These are phyloP conservation scores for Hanseniaspora hatyaiensis DNA, from an alignment of 805 yeast genomes.

Conservation along the genomic window DNA sequence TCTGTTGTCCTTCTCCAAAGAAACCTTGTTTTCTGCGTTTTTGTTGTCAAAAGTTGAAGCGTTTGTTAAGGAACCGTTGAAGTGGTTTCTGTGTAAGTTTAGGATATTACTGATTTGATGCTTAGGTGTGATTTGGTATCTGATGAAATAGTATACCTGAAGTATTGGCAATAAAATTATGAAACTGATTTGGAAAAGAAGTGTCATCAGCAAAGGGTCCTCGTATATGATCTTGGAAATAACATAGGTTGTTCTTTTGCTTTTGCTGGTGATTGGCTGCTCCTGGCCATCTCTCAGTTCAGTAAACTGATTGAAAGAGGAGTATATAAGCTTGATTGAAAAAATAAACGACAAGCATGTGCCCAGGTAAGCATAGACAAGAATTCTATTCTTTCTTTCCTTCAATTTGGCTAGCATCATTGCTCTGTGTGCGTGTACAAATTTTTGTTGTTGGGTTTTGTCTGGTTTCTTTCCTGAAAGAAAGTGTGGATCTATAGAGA, in stretches of 20 bases:
- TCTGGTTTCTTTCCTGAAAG: neutral
- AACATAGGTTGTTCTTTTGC: neutral
- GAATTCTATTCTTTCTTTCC: slow-evolving; percentile 1
- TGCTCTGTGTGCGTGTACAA: no score
- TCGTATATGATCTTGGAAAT: slow-evolving; percentile 10
- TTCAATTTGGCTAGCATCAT: neutral
- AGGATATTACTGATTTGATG: slow-evolving; percentile 6
- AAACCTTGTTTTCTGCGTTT: neutral
- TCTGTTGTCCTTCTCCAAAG: neutral
- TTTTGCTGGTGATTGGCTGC: slow-evolving; percentile 3
- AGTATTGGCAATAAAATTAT: slow-evolving; percentile 21
- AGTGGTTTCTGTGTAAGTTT: slow-evolving; percentile 5
- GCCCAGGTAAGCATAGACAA: neutral
- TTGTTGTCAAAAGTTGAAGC: neutral
- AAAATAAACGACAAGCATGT: slow-evolving; percentile 1
- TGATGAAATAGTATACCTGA: slow-evolving; percentile 16
- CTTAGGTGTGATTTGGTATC: slow-evolving; percentile 12
- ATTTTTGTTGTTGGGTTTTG: no score
- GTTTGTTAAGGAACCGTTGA: neutral
- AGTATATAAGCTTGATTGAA: slow-evolving; percentile 10
- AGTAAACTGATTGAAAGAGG: slow-evolving; percentile 4
- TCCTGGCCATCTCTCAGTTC: slow-evolving; percentile 8
- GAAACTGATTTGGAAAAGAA: slow-evolving; percentile 22
- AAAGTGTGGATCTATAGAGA: no score
- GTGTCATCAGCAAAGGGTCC: slow-evolving; percentile 19